A percentile compares a stretch with the other conserved stretches of the same genome.
These are phyloP conservation scores for Verruconis gallopava DNA, from an alignment of 2,329 filamentous ascomycete genomes.

Conservation along the genomic window DNA sequence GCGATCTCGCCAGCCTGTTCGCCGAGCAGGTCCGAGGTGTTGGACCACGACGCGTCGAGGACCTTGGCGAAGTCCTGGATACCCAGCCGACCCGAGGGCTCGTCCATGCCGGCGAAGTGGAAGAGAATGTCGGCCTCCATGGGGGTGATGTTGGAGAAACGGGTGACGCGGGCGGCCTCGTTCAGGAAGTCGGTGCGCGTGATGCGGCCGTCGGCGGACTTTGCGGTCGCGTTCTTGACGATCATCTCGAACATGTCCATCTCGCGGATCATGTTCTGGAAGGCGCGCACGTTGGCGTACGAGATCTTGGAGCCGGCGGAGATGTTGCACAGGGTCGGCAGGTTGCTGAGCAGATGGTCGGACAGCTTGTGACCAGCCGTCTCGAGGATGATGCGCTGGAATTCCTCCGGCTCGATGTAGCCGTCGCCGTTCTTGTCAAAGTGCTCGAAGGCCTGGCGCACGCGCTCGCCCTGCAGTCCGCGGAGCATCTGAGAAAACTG, in stretches of 20 bases:
- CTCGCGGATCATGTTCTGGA: constrained; percentile 94
- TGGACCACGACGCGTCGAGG: constrained; percentile 80
- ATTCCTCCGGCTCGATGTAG: constrained; percentile 90
- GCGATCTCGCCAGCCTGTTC: constrained; percentile 30
- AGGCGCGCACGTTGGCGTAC: constrained; percentile 92
- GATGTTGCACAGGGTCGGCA: constrained; percentile 91
- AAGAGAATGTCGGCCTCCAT: constrained; percentile 99
- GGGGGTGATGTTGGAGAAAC: constrained; percentile 91
- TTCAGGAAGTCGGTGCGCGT: constrained; percentile 89
- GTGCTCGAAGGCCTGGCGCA: constrained; percentile 84
- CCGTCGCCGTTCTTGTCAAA: constrained; percentile 88
- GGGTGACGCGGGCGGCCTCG: constrained; percentile 78
- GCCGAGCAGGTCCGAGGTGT: constrained; percentile 37
- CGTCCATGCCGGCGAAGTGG: constrained; percentile 89
- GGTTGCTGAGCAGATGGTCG: constrained; percentile 82
- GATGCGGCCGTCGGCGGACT: constrained; percentile 82
- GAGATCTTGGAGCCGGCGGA: constrained; percentile 84
- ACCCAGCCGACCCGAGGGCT: constrained; percentile 72
- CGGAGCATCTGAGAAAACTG: constrained; percentile 98
- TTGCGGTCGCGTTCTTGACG: constrained; percentile 70
- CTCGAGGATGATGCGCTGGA: constrained; percentile 90
- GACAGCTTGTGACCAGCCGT: constrained; percentile 93
- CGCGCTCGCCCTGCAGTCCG: constrained; percentile 87
- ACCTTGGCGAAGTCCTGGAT: constrained; percentile 86
- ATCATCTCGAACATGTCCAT: constrained; percentile 97